A percentile compares a stretch with the other conserved stretches of the same genome.
Conservation (phyloP, 352 stramenopile genomes). For the Phytophthora agathidicida region DNA sequence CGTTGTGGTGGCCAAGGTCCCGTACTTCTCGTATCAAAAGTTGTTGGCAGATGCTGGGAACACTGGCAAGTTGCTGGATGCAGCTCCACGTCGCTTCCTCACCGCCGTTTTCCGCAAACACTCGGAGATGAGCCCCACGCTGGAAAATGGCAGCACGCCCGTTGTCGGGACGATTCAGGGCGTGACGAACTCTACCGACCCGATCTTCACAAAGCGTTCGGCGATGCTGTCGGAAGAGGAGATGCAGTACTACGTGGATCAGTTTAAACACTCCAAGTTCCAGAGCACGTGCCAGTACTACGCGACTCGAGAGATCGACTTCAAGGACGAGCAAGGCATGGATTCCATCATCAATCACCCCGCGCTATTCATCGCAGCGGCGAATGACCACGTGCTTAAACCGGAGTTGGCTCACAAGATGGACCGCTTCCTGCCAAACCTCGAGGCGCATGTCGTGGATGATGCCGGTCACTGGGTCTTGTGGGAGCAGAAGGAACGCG, state of each 20-base stretch:
- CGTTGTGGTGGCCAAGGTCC: constrained; percentile 48
- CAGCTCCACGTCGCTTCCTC: constrained; percentile 52
- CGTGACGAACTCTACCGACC: constrained; percentile 36
- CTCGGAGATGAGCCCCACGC: constrained; percentile 31
- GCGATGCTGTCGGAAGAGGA: constrained; percentile 58
- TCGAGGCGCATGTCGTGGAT: constrained; percentile 58
- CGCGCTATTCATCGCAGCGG: constrained; percentile 68
- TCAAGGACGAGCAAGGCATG: constrained; percentile 47
- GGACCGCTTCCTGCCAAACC: constrained; percentile 51
- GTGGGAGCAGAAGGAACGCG: constrained; percentile 55
- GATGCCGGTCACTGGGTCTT: constrained; percentile 70
- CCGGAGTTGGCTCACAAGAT: constrained; percentile 67
- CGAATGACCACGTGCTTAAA: constrained; percentile 57
- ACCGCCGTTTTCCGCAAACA: constrained; percentile 56
- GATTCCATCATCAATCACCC: constrained; percentile 43
- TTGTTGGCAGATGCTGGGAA: constrained; percentile 48
- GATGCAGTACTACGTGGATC: constrained; percentile 63
- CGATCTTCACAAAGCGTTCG: constrained; percentile 45
- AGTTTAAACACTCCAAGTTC: constrained; percentile 64
- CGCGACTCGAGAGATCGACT: constrained; percentile 63
- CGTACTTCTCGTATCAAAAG: constrained; percentile 73
- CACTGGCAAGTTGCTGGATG: constrained; percentile 48
- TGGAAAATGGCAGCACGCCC: constrained; percentile 25
- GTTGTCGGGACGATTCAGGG: constrained; percentile 36
- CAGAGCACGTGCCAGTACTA: constrained; percentile 66